Base-by-base conservation (phyloP, 805 yeast genomes). In the Candida mattraensis region DNA sequence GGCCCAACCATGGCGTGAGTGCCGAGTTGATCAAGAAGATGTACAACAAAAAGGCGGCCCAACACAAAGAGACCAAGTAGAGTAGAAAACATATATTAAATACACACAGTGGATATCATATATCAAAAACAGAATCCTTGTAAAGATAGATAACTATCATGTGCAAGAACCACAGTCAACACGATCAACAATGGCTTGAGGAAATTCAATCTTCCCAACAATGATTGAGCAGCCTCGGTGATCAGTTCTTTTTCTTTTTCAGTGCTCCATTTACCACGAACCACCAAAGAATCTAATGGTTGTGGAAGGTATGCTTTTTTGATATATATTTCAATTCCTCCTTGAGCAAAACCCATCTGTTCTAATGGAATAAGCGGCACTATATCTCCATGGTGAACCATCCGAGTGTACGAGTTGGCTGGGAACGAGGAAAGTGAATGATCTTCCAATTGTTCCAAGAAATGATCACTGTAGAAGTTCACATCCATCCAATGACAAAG, bases 291-390 rank as follows among this genome's bases (percentile, higher is more conserved):
- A 11, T 27, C 21, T 3, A 28, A 16, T 5, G 38, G 37, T 36
- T 68, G 74, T 1, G 77, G 77, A 3, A 66, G 33, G 2, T 26
- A 12, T 24, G 15, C 57, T 44, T 68, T 67, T 12, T 56, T 50
- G 11, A 78, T 74, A 28, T 56, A 58, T 26, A 77, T 64, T 43
- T 78, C 76, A 28, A 67, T 62, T 1, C 86, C 86, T 3, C 71
- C 67, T 33, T 75, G 80, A 2, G 37, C 40, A 35, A 42, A 60
- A 1, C 52, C 50, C 33, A 63, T 45, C 18, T 62, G 63, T 2
- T 68, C 60, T 7, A 83, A 79, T 5, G 88, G 89, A 17, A 80
- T 57, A 39, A 60, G 50, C 0, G 87, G 83, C 15, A 83, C 77
- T 17, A 72, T 50, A 47, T 83, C 89, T 15, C 66, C 65, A n/a